phyloP scores from a whole-genome alignment of 306 rosid species.

The Delonix regia region DNA sequence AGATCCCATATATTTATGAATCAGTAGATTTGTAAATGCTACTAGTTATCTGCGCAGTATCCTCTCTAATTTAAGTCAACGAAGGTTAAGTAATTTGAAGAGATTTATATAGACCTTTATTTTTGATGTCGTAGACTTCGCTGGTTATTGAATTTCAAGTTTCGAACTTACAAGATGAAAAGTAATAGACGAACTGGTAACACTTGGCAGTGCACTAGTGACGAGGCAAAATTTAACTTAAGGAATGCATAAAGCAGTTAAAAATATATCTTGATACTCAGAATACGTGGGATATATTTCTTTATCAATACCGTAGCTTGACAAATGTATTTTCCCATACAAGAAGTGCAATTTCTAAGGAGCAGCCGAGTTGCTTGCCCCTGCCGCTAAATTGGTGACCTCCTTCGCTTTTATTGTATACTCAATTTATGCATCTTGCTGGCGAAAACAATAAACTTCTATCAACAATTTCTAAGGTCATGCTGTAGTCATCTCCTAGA shows the following conservation, averaged over 20 bases:
- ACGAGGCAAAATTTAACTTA: not conserved
- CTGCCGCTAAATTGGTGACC: constrained; percentile 53
- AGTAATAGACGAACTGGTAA: not conserved
- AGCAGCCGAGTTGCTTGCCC: constrained; percentile 85
- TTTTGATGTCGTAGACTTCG: not conserved
- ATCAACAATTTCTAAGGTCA: not conserved
- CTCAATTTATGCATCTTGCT: not conserved
- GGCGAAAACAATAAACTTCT: not conserved
- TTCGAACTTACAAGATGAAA: too few species aligned
- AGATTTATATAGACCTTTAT: too few species aligned
- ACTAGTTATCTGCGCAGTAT: not conserved
- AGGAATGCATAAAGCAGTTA: not conserved
- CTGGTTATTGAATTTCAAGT: not conserved
- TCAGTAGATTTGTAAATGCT: too few species aligned
- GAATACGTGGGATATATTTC: not conserved
- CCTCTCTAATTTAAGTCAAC: not conserved
- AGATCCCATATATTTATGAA: not conserved
- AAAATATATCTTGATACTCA: not conserved
- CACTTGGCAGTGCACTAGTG: not conserved
- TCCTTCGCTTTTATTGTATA: not conserved
- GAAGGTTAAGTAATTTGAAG: not conserved
- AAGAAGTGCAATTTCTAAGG: constrained; percentile 28
- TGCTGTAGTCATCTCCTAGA: too few species aligned
- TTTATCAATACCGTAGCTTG: constrained; percentile 13
- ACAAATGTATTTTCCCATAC: constrained; percentile 10